Percentiles rank a stretch among this genome's conserved stretches.
phyloP scores from a whole-genome alignment of 2,329 filamentous ascomycete species.

The Penicillium sp. region DNA sequence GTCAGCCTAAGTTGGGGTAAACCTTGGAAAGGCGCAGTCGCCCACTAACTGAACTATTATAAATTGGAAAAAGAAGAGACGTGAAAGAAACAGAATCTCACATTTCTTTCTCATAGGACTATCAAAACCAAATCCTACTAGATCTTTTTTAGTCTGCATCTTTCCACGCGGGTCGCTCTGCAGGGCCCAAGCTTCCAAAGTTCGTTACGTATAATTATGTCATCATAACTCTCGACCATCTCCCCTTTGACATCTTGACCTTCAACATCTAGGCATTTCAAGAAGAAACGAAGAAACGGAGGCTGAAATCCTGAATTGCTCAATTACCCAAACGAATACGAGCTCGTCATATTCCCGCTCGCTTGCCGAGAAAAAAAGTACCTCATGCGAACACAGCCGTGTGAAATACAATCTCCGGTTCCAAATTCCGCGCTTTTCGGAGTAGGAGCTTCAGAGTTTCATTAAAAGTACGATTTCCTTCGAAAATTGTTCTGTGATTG shows the following conservation, averaged over 20 bases:
- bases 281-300: neutral
- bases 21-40: slow-evolving; percentile 2
- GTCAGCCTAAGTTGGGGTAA: slow-evolving; percentile 21
- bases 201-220: slow-evolving; percentile 30
- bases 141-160: slow-evolving; percentile 1
- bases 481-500: neutral
- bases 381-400: slow-evolving; percentile 32
- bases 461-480: slow-evolving; percentile 18
- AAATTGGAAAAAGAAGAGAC: neutral
- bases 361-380: slow-evolving; percentile 9
- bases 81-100: neutral
- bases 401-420: slow-evolving; percentile 27
- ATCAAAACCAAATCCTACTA: neutral
- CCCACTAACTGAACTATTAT: neutral
- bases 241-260: slow-evolving; percentile 12
- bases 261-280: slow-evolving; percentile 1
- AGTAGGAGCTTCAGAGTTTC: slow-evolving; percentile 20
- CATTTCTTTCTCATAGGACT: neutral
- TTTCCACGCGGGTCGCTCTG: slow-evolving; percentile 14
- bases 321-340: neutral
- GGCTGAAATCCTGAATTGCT: neutral
- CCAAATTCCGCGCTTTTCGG: slow-evolving; percentile 20
- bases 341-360: slow-evolving; percentile 5
- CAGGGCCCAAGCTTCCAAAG: slow-evolving; percentile 16
- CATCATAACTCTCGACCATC: slow-evolving; percentile 19